A percentile compares a stretch with the other conserved stretches of the same genome.
These are phyloP conservation scores for Geotrichum histeridarum DNA, from an alignment of 1,139 yeast species.

Conservation along the genomic window DNA sequence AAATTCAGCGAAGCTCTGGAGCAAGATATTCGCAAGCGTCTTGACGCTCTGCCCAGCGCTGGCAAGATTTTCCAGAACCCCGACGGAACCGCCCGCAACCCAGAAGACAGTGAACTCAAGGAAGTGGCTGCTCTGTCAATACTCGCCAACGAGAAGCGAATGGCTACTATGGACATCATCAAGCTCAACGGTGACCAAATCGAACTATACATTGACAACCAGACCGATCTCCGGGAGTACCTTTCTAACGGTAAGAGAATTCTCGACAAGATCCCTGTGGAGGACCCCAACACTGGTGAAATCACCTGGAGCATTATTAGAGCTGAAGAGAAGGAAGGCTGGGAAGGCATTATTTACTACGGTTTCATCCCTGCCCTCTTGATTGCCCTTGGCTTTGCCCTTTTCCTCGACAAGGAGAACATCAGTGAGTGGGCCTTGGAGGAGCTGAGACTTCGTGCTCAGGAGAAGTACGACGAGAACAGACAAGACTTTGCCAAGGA, in stretches of 20 bases:
- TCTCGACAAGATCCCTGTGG: slow-evolving; percentile 79
- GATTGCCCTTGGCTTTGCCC: slow-evolving; percentile 43
- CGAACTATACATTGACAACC: slow-evolving; percentile 57
- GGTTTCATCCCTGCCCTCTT: slow-evolving; percentile 64
- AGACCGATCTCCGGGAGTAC: slow-evolving; percentile 57
- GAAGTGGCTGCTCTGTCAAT: slow-evolving; percentile 68
- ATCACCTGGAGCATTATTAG: slow-evolving; percentile 76
- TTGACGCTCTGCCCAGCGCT: slow-evolving; percentile 33
- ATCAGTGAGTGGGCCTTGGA: slow-evolving; percentile 73
- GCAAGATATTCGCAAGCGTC: slow-evolving; percentile 31
- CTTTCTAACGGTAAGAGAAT: slow-evolving; percentile 57
- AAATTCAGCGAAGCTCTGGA: slow-evolving; percentile 30
- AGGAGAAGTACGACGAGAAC: slow-evolving; percentile 63
- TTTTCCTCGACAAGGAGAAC: slow-evolving; percentile 45
- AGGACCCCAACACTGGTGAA: slow-evolving; percentile 72
- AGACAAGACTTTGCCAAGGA: slow-evolving; percentile 46
- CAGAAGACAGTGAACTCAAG: slow-evolving; percentile 66
- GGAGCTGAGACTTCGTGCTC: slow-evolving; percentile 75
- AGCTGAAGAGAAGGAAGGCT: slow-evolving; percentile 75
- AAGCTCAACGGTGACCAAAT: slow-evolving; percentile 56
- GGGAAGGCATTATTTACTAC: slow-evolving; percentile 72
- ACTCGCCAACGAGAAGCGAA: slow-evolving; percentile 55
- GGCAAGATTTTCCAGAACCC: slow-evolving; percentile 57
- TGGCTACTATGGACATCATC: slow-evolving; percentile 56
- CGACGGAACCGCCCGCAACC: slow-evolving; percentile 72